Evolutionary conservation across 176 grass and related monocot genomes (phyloP).

Genomic region (Typha latifolia): DNA sequence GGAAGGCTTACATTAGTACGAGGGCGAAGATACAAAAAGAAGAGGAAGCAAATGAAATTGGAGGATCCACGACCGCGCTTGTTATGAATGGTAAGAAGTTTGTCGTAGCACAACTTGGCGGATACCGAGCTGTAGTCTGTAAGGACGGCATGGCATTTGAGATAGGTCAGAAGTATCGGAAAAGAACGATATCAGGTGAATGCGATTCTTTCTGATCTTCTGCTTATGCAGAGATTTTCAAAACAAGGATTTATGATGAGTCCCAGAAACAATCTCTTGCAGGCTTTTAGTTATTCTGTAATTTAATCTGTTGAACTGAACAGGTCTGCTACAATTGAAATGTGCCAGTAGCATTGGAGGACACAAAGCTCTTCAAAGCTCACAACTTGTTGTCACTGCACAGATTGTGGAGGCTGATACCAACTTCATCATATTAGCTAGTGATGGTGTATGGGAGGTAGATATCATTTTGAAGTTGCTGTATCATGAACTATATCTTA

Average conservation of each 20-base stretch:
- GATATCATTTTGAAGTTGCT: not conserved
- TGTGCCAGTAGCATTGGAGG: constrained; percentile 10
- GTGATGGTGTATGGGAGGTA: constrained; percentile 27
- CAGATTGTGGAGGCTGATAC: constrained; percentile 18
- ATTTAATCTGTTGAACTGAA: not conserved
- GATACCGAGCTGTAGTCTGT: constrained; percentile 20
- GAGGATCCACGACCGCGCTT: constrained; percentile 17
- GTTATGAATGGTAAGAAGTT: constrained; percentile 16
- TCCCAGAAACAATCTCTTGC: not conserved
- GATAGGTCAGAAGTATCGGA: constrained; percentile 3
- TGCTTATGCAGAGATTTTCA: no score
- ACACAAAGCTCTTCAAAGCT: constrained; percentile 1
- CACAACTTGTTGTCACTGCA: constrained; percentile 11
- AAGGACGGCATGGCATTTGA: constrained; percentile 8
- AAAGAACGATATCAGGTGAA: not conserved
- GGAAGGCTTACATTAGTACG: constrained; percentile 1
- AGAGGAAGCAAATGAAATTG: constrained; percentile 7
- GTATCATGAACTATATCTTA: not conserved
- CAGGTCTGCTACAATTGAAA: constrained; percentile 15
- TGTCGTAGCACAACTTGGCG: constrained; percentile 16
- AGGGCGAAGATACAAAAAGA: constrained; percentile 4
- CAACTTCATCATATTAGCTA: constrained; percentile 26
- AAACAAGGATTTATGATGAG: no score
- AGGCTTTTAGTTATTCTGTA: not conserved
- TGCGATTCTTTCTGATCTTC: no score